phyloP scores from a whole-genome alignment of 345 rosid genomes.

The Ailanthus altissimus region DNA sequence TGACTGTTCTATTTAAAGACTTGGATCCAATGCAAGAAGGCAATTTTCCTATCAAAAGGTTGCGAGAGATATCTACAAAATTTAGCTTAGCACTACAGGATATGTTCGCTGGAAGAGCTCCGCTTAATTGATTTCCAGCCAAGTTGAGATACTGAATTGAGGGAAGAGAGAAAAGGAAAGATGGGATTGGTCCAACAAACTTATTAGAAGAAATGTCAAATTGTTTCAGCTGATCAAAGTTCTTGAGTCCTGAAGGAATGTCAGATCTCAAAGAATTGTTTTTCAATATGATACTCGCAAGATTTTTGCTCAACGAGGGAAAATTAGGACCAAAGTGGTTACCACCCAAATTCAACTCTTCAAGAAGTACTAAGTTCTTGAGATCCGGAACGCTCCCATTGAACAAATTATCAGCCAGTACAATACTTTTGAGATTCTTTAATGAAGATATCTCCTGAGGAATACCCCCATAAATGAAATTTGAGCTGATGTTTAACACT shows the following conservation, averaged over 20 bases:
- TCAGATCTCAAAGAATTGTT: constrained; percentile 69
- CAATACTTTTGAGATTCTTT: constrained; percentile 56
- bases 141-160: constrained; percentile 59
- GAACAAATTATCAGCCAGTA: constrained; percentile 58
- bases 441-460: constrained; percentile 52
- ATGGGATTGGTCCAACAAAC: constrained; percentile 58
- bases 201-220: constrained; percentile 65
- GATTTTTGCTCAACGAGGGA: constrained; percentile 55
- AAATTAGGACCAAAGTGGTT: constrained; percentile 65
- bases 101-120: constrained; percentile 46
- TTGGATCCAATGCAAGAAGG: constrained; percentile 56
- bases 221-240: constrained; percentile 45
- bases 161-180: constrained; percentile 57
- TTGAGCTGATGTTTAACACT: constrained; percentile 65
- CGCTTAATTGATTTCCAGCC: constrained; percentile 55
- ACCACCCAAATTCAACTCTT: constrained; percentile 58
- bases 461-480: constrained; percentile 66
- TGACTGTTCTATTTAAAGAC: constrained; percentile 51
- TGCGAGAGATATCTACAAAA: constrained; percentile 65
- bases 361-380: constrained; percentile 37
- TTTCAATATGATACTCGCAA: constrained; percentile 43
- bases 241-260: constrained; percentile 49
- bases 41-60: constrained; percentile 69
- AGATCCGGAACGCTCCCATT: constrained; percentile 71
- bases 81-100: constrained; percentile 54